Percentiles rank a stretch among this genome's conserved stretches.
These are phyloP conservation scores for Plasmodium ovale DNA, from an alignment of 169 alveolate species.

Conservation along the genomic window DNA sequence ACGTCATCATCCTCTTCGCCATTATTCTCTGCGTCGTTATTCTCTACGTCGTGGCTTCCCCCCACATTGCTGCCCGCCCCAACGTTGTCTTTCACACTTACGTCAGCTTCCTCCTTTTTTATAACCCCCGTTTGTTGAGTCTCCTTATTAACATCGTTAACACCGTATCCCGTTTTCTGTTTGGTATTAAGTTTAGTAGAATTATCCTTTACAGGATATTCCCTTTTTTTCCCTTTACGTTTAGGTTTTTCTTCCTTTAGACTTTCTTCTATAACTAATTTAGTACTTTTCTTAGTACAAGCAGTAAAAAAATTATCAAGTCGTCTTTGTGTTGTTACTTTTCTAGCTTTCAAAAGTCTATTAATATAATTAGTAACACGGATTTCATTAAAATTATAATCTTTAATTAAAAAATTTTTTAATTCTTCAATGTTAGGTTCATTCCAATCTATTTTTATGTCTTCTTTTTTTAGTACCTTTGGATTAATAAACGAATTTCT, in stretches of 20 bases:
- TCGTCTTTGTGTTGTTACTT: conserved; percentile 79
- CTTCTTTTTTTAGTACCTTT: conserved; percentile 77
- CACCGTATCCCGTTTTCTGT: conserved; percentile 1
- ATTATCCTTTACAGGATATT: neutral
- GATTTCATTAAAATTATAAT: conserved; percentile 84
- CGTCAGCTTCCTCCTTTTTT: neutral
- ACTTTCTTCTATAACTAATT: conserved; percentile 51
- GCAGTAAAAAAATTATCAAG: conserved; percentile 69
- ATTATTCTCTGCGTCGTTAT: neutral
- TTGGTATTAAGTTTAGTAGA: conserved; percentile 12
- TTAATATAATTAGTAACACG: conserved; percentile 85
- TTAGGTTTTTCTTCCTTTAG: conserved; percentile 32
- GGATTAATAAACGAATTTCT: conserved; percentile 86
- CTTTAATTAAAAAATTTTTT: conserved; percentile 85
- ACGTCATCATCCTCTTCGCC: neutral
- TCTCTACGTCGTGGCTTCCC: neutral
- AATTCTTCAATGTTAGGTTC: conserved; percentile 86
- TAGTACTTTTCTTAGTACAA: conserved; percentile 70
- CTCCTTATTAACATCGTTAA: conserved; percentile 18
- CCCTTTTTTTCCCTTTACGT: conserved; percentile 53
- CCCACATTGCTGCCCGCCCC: no score
- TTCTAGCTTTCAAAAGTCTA: conserved; percentile 78
- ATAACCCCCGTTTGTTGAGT: neutral
- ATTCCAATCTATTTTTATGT: conserved; percentile 80
- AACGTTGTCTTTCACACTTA: no score